Conservation (phyloP, 345 rosid genomes). For the Bruguiera sexangula region DNA sequence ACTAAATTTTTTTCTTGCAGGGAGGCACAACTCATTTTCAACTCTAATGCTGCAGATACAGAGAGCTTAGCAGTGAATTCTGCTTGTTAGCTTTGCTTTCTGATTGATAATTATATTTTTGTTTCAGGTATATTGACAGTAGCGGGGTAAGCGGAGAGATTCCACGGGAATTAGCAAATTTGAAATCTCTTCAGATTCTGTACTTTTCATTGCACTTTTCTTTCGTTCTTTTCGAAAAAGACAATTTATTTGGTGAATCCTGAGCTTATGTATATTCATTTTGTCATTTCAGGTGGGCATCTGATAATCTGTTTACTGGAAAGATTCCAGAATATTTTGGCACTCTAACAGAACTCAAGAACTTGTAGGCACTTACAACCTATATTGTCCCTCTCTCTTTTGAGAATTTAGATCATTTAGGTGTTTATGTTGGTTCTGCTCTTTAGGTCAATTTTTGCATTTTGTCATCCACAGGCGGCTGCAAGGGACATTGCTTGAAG, state of each 20-base stretch:
- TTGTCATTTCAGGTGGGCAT: slow-evolving; percentile 49
- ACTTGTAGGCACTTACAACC: slow-evolving; percentile 33
- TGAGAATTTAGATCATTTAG: neutral
- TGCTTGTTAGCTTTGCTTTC: slow-evolving; percentile 7
- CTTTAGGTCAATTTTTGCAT: neutral
- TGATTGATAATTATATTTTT: slow-evolving; percentile 9
- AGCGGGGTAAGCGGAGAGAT: slow-evolving; percentile 55
- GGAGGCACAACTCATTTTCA: too few relatives aligned
- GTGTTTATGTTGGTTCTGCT: neutral
- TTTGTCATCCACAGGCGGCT: slow-evolving; percentile 33
- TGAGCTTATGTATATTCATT: neutral
- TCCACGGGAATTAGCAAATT: slow-evolving; percentile 43
- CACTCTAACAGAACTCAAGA: slow-evolving; percentile 37
- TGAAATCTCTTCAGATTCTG: slow-evolving; percentile 47
- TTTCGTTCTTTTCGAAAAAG: neutral
- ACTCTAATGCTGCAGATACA: too few relatives aligned
- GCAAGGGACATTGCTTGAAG: slow-evolving; percentile 50
- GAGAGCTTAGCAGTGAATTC: neutral
- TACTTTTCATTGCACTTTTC: slow-evolving; percentile 22
- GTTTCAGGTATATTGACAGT: slow-evolving; percentile 52
- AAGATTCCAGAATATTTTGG: slow-evolving; percentile 49
- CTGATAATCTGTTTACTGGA: slow-evolving; percentile 52
- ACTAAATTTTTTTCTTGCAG: too few relatives aligned
- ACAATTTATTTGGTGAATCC: neutral
- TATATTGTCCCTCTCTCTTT: neutral